phyloP scores from a whole-genome alignment of 805 yeast species.

The Kuraishia cidri region DNA sequence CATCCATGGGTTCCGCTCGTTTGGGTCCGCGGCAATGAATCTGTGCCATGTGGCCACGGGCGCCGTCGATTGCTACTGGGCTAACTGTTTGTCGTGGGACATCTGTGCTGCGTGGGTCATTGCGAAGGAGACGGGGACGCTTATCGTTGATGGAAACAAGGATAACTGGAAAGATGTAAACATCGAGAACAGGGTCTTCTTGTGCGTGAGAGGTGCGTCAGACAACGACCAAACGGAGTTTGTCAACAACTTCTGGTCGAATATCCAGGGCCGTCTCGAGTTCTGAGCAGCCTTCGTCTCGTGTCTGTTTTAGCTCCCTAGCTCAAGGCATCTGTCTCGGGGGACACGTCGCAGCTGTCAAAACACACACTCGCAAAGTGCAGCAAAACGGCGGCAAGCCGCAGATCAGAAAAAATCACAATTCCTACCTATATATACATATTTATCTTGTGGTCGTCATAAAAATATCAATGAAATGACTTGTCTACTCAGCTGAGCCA shows the following conservation, averaged over 20 bases:
- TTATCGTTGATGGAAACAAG: conserved; percentile 43
- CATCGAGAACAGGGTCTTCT: conserved; percentile 13
- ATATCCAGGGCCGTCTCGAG: conserved; percentile 7
- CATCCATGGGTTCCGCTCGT: conserved; percentile 52
- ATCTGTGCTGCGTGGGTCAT: conserved; percentile 65
- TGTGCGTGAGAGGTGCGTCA: conserved; percentile 9
- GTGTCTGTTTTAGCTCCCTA: no score
- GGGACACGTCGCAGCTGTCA: no score
- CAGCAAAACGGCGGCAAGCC: no score
- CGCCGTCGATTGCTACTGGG: conserved; percentile 51
- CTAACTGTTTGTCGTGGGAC: conserved; percentile 58
- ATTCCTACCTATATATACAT: no score
- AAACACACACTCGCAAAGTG: no score
- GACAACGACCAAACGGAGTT: conserved; percentile 7
- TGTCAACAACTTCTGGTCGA: conserved; percentile 7
- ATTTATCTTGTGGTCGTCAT: no score
- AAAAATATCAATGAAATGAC: no score
- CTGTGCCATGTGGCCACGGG: conserved; percentile 52
- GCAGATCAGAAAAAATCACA: no score
- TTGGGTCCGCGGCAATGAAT: conserved; percentile 62
- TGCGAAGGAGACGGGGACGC: conserved; percentile 50
- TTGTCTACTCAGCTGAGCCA: no score
- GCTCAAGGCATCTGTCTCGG: no score
- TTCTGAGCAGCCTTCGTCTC: neutral
- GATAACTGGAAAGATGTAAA: conserved; percentile 35